Conservation (phyloP, 176 grass and related monocot species). For the Ananas comosus region DNA sequence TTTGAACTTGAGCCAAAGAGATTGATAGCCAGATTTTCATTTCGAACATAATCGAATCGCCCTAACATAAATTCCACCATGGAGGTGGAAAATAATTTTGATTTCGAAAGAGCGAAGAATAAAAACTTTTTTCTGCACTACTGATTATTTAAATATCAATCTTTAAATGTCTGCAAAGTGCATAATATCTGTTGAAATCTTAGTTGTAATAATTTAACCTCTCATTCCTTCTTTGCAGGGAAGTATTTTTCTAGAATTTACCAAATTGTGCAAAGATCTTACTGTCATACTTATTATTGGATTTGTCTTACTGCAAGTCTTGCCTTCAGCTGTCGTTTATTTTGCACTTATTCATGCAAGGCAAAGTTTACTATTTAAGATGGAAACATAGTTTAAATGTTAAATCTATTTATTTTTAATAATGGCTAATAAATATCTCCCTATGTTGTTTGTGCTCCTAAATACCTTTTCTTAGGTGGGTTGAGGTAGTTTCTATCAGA, state of each 20-base stretch:
- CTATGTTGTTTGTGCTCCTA: background rate
- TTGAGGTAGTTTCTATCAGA: background rate
- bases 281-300: conserved; percentile 55
- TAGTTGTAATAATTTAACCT: background rate
- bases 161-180: background rate
- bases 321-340: conserved; percentile 59
- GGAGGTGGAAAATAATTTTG: no score
- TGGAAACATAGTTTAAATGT: background rate
- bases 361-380: conserved; percentile 24
- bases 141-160: background rate
- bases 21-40: no score
- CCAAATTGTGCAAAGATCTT: conserved; percentile 84
- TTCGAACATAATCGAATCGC: no score
- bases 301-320: conserved; percentile 62
- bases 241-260: conserved; percentile 64
- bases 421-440: background rate
- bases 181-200: background rate
- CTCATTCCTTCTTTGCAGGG: conserved; percentile 36
- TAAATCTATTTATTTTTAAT: background rate
- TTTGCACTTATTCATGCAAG: conserved; percentile 78
- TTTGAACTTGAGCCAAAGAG: no score
- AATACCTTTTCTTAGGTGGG: background rate
- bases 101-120: no score
- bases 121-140: no score
- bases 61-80: no score